Evolutionary conservation across 208 protist genomes (phyloP).

Genomic region (Trypanosoma boissoni): DNA sequence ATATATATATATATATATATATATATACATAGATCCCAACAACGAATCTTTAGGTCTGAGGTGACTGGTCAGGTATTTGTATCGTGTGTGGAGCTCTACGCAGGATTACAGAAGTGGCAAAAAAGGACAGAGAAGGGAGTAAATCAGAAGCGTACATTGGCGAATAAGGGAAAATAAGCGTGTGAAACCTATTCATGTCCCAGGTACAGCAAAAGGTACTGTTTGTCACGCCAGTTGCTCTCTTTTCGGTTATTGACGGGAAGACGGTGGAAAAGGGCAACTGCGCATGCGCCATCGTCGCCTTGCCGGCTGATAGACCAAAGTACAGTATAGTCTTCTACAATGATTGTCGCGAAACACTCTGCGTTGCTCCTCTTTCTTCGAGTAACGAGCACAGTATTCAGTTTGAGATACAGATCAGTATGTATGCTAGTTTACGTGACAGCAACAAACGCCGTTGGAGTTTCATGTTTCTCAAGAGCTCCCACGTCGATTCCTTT

Average conservation of each 20-base stretch:
- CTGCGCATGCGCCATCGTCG: slow-evolving; percentile 69
- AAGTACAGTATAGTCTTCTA: slow-evolving; percentile 86
- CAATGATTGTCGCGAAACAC: slow-evolving; percentile 53
- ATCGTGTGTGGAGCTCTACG: too few species aligned
- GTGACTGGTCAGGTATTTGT: too few species aligned
- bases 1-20: too few species aligned
- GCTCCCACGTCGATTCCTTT: slow-evolving; percentile 36
- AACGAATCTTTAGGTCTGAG: too few species aligned
- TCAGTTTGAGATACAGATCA: slow-evolving; percentile 40
- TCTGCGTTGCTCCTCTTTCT: slow-evolving; percentile 52
- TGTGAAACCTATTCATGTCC: too few species aligned
- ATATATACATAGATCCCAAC: too few species aligned
- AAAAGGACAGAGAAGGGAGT: too few species aligned
- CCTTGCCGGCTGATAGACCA: slow-evolving; percentile 35
- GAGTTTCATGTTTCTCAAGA: slow-evolving; percentile 50
- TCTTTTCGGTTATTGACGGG: slow-evolving; percentile 47
- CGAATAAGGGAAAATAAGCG: too few species aligned
- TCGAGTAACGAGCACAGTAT: slow-evolving; percentile 45
- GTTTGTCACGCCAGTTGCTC: slow-evolving; percentile 45
- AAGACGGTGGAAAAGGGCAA: slow-evolving; percentile 49
- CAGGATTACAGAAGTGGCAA: too few species aligned
- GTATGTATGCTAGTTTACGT: slow-evolving; percentile 65
- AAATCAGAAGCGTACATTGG: too few species aligned
- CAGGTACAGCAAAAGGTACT: slow-evolving; percentile 74
- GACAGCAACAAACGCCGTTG: slow-evolving; percentile 54